These are phyloP conservation scores for Manihot esculenta DNA, from an alignment of 441 rosid species.

Conservation along the genomic window DNA sequence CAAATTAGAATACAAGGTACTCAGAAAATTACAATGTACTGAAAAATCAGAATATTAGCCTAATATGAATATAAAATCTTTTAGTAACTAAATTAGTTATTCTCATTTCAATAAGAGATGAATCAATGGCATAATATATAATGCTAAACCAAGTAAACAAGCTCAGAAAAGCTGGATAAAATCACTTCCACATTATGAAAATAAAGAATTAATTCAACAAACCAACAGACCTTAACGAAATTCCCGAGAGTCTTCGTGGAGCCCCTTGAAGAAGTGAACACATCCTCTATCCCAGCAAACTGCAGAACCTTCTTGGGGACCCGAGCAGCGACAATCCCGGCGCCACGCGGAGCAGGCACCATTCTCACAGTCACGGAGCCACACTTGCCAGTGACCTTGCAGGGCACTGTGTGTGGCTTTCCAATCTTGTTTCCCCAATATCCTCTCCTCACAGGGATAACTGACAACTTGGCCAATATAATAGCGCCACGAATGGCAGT, in stretches of 20 bases:
- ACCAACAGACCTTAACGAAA: conserved; percentile 76
- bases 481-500: conserved; percentile 85
- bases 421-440: conserved; percentile 96
- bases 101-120: background rate
- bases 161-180: too few relatives aligned
- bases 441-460: conserved; percentile 79
- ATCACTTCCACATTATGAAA: background rate
- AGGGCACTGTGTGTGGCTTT: conserved; percentile 73
- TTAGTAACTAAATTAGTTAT: too few relatives aligned
- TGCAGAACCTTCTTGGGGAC: conserved; percentile 90
- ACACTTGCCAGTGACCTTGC: conserved; percentile 85
- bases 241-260: conserved; percentile 86
- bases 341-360: conserved; percentile 92
- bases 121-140: too few relatives aligned
- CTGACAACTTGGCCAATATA: conserved; percentile 76
- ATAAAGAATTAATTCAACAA: background rate
- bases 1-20: too few relatives aligned
- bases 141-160: background rate
- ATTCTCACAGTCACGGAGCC: conserved; percentile 81
- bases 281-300: conserved; percentile 86
- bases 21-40: too few relatives aligned
- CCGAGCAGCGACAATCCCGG: conserved; percentile 83
- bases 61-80: too few relatives aligned
- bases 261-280: conserved; percentile 83
- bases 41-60: too few relatives aligned